Evolutionary conservation across 306 rosid genomes (phyloP).

Genomic region (Vigna angularis): DNA sequence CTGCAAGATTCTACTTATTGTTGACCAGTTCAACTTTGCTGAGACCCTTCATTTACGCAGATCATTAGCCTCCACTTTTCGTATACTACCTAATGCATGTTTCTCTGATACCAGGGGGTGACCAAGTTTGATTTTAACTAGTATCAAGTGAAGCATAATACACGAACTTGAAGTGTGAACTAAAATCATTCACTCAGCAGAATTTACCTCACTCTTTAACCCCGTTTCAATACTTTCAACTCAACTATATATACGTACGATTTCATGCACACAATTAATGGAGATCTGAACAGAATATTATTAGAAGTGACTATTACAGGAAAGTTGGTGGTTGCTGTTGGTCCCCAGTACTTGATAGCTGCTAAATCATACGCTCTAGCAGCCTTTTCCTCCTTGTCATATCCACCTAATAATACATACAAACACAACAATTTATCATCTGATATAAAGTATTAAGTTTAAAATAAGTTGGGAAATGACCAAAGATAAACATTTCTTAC

Average conservation of each 20-base stretch:
- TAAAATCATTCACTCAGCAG: no score
- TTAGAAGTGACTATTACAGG: constrained; percentile 59
- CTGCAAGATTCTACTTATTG: background rate
- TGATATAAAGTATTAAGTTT: background rate
- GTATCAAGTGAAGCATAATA: background rate
- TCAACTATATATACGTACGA: background rate
- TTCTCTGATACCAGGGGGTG: background rate
- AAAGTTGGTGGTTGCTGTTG: constrained; percentile 84
- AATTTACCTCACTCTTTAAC: background rate
- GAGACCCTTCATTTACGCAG: background rate
- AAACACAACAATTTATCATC: constrained; percentile 7
- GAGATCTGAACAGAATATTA: background rate
- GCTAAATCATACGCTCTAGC: constrained; percentile 95
- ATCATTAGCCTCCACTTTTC: background rate
- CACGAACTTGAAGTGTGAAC: no score
- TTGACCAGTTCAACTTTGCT: background rate
- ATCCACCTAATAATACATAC: constrained; percentile 67
- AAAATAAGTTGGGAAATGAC: constrained; percentile 3
- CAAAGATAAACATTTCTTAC: constrained; percentile 56
- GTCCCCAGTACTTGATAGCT: constrained; percentile 93
- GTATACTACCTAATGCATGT: background rate
- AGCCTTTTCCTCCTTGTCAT: constrained; percentile 95
- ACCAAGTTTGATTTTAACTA: background rate
- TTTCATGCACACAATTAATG: constrained; percentile 10
- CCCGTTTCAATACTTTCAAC: background rate